Evolutionary conservation across 495 filamentous ascomycete species (phyloP).

Genomic region (Neurospora sp.): DNA sequence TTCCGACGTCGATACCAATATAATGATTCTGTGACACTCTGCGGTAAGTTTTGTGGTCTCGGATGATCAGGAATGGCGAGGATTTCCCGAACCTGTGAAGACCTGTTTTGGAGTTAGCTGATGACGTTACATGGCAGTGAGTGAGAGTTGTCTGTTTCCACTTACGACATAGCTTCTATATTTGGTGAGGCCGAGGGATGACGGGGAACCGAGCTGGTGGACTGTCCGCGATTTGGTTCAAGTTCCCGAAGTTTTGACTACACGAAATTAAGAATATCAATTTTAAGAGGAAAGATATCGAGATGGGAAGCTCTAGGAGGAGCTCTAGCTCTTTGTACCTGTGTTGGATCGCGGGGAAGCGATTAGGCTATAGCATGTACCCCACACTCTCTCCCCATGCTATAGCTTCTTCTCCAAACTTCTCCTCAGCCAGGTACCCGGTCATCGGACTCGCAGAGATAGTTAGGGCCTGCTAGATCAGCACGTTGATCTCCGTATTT

Average conservation of each 20-base stretch:
- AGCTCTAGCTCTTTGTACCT: background rate
- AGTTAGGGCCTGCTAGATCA: background rate
- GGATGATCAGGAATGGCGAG: background rate
- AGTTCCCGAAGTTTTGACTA: too few relatives aligned
- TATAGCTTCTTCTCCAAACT: background rate
- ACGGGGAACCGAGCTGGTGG: background rate
- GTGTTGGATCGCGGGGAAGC: background rate
- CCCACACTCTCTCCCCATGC: background rate
- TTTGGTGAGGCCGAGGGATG: background rate
- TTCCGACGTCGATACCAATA: constrained; percentile 93
- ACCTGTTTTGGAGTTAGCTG: background rate
- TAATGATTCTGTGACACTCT: constrained; percentile 41
- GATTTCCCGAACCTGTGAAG: constrained; percentile 13
- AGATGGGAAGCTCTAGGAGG: background rate
- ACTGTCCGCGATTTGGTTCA: background rate
- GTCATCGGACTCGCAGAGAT: background rate
- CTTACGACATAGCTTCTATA: background rate
- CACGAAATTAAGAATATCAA: background rate
- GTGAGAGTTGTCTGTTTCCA: background rate
- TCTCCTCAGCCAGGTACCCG: background rate
- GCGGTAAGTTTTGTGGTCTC: background rate
- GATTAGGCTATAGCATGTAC: background rate
- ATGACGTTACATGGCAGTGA: background rate
- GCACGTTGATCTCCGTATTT: background rate
- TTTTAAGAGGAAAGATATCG: background rate